Conservation (phyloP, 176 grass and related monocot genomes). For the Neostapfia colusana region DNA sequence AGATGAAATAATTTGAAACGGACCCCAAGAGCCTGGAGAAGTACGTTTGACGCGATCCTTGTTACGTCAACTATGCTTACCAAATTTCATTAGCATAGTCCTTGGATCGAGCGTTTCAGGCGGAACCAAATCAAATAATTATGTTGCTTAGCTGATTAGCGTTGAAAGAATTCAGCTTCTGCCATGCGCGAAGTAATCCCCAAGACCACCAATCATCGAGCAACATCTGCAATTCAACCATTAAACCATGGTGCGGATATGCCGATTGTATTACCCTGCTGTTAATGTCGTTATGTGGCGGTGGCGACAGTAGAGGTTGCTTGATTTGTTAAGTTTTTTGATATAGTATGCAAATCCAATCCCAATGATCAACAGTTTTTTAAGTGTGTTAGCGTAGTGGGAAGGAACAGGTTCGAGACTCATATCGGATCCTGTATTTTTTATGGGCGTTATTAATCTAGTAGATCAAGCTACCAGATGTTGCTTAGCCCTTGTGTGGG, state of each 20-base stretch:
- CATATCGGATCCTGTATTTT: not conserved
- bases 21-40: not conserved
- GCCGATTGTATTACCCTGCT: not conserved
- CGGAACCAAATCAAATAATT: not conserved
- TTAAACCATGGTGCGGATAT: not conserved
- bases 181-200: not conserved
- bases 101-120: not conserved
- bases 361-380: not conserved
- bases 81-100: not conserved
- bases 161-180: not conserved
- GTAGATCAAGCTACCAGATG: not conserved
- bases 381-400: not conserved
- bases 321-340: not conserved
- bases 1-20: not conserved
- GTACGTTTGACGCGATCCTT: constrained; percentile 2
- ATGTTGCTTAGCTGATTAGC: not conserved
- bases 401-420: not conserved
- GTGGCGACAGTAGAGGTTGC: not conserved
- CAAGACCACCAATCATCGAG: not conserved
- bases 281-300: not conserved
- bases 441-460: not conserved
- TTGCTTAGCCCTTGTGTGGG: not conserved
- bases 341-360: not conserved
- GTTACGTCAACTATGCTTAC: not conserved
- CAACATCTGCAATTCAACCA: not conserved